Conservation (phyloP, 352 stramenopile species). For the Pythium dissimile region DNA sequence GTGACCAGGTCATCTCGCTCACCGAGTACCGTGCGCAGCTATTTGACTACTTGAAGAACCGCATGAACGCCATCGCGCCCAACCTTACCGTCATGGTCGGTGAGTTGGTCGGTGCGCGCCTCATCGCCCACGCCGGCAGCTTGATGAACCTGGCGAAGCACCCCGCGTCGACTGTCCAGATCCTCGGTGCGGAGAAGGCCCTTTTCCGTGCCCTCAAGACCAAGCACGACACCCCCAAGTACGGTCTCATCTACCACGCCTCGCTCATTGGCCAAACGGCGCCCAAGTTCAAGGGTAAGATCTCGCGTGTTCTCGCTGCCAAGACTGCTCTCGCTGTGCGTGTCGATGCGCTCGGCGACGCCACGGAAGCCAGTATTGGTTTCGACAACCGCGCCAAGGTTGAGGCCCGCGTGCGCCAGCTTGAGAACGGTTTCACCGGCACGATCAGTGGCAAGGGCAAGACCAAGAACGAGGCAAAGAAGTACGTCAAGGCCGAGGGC, state of each 20-base stretch:
- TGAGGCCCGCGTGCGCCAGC: slow-evolving; percentile 95
- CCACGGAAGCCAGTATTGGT: slow-evolving; percentile 94
- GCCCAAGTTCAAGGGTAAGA: slow-evolving; percentile 99
- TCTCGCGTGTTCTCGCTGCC: slow-evolving; percentile 96
- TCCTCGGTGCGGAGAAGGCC: slow-evolving; percentile 99
- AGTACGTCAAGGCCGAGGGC: slow-evolving; percentile 84
- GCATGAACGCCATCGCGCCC: slow-evolving; percentile 99
- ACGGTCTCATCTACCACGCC: slow-evolving; percentile 99
- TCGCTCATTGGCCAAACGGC: slow-evolving; percentile 98
- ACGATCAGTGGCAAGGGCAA: slow-evolving; percentile 86
- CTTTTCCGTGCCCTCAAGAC: slow-evolving; percentile 99
- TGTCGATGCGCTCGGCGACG: slow-evolving; percentile 98
- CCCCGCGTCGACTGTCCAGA: slow-evolving; percentile 98
- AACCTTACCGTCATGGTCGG: slow-evolving; percentile 99
- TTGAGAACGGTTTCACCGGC: slow-evolving; percentile 93
- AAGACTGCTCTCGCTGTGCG: slow-evolving; percentile 98
- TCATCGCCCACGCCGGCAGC: slow-evolving; percentile 99
- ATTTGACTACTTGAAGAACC: slow-evolving; percentile 99
- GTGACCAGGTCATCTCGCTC: slow-evolving; percentile 89
- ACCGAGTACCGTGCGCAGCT: slow-evolving; percentile 94
- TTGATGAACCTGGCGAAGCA: slow-evolving; percentile 99
- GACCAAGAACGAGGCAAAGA: slow-evolving; percentile 88
- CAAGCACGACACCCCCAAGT: slow-evolving; percentile 99
- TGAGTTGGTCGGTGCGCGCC: slow-evolving; percentile 97
- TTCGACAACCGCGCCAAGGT: slow-evolving; percentile 98